Percentiles rank a stretch among this genome's conserved stretches.
Conservation (phyloP, 208 protist genomes). For the Leishmania aethiopica region DNA sequence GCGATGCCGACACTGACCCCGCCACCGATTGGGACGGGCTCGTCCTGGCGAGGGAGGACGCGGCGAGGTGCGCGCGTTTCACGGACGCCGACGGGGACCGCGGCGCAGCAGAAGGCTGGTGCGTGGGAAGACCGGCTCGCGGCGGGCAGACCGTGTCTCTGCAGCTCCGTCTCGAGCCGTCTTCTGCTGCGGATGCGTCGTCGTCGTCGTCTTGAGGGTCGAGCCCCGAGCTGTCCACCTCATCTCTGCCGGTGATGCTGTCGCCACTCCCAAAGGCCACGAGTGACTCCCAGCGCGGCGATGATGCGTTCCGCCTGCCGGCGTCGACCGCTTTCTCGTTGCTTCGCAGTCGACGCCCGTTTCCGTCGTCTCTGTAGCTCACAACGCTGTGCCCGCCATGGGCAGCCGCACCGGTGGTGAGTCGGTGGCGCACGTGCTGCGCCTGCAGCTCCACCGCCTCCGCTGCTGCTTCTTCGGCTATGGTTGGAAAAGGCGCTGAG, state of each 20-base stretch:
- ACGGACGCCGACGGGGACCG: background rate
- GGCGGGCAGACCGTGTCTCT: background rate
- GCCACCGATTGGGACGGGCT: background rate
- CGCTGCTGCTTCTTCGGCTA: slow-evolving; percentile 15
- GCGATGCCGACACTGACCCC: background rate
- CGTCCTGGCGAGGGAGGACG: background rate
- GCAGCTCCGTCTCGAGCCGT: background rate
- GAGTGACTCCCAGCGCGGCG: background rate
- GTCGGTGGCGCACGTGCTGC: background rate
- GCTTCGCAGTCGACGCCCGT: background rate
- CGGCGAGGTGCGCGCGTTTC: background rate
- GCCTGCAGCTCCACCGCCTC: slow-evolving; percentile 13
- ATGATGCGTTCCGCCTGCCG: background rate
- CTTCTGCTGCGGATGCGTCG: too few species aligned
- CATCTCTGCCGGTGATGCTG: background rate
- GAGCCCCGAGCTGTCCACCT: too few species aligned
- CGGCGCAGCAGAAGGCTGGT: background rate
- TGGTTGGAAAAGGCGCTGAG: slow-evolving; percentile 17
- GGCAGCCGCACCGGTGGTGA: background rate
- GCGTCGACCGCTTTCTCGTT: background rate
- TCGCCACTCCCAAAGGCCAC: slow-evolving; percentile 2
- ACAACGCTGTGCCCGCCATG: background rate
- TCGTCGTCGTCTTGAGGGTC: background rate
- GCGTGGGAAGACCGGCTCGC: background rate
- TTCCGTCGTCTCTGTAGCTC: background rate